Percentiles rank a stretch among this genome's conserved stretches.
These are phyloP conservation scores for Dipodascus geniculatus DNA, from an alignment of 805 yeast genomes.

Conservation along the genomic window DNA sequence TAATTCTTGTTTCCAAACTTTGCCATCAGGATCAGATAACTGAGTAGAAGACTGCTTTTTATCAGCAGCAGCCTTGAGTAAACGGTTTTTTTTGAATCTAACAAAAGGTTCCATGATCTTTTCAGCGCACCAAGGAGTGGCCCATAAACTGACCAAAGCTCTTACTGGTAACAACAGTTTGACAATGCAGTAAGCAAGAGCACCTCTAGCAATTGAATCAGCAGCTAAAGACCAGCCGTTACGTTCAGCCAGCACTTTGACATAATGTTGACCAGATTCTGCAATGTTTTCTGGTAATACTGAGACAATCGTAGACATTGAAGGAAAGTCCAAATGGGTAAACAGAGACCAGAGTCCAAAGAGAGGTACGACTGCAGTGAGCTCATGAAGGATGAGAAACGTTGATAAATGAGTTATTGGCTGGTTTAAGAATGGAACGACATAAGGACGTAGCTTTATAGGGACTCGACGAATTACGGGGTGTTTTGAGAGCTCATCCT, in stretches of 20 bases:
- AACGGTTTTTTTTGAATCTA: slow-evolving; percentile 35
- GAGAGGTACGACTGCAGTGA: slow-evolving; percentile 64
- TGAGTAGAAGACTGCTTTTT: too few species aligned
- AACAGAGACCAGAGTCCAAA: slow-evolving; percentile 56
- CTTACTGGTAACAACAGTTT: slow-evolving; percentile 47
- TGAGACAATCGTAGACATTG: slow-evolving; percentile 29
- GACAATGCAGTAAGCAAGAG: slow-evolving; percentile 60
- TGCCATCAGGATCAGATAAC: slow-evolving; percentile 6
- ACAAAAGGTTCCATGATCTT: slow-evolving; percentile 20
- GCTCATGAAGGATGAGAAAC: slow-evolving; percentile 58
- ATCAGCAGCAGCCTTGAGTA: slow-evolving; percentile 6
- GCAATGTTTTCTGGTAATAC: slow-evolving; percentile 50
- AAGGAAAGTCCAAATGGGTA: slow-evolving; percentile 37
- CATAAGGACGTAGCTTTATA: slow-evolving; percentile 37
- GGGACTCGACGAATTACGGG: slow-evolving; percentile 36
- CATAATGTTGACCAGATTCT: slow-evolving; percentile 45
- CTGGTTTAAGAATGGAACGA: slow-evolving; percentile 37
- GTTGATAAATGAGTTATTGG: slow-evolving; percentile 53
- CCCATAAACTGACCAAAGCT: slow-evolving; percentile 35
- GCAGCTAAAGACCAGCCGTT: slow-evolving; percentile 27
- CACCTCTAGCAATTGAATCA: slow-evolving; percentile 51
- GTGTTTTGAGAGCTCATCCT: slow-evolving; percentile 7
- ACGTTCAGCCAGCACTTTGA: slow-evolving; percentile 30
- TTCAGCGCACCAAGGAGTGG: slow-evolving; percentile 49
- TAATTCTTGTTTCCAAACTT: slow-evolving; percentile 6